Conservation (phyloP, 139 green algal genomes). For the Ettlia oleoabundans region DNA sequence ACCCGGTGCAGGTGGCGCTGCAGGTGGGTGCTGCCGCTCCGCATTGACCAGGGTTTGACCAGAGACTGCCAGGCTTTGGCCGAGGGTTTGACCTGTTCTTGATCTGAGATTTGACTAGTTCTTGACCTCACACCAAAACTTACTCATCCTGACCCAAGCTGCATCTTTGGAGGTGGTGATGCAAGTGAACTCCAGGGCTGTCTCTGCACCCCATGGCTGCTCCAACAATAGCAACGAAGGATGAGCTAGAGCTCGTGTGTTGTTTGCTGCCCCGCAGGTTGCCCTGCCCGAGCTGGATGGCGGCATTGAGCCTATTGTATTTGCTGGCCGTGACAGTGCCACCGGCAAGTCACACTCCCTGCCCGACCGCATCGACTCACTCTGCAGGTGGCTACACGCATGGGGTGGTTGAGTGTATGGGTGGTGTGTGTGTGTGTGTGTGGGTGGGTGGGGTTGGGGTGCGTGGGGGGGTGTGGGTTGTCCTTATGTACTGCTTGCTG, state of each 20-base stretch:
- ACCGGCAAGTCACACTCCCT: conserved; percentile 98
- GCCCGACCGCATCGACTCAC: conserved; percentile 90
- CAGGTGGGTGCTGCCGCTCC: conserved; percentile 82
- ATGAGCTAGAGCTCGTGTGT: not conserved
- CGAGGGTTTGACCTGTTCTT: too few species aligned
- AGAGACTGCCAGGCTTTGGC: too few species aligned
- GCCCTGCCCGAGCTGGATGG: conserved; percentile 98
- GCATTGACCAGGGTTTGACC: not conserved
- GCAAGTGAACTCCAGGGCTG: too few species aligned
- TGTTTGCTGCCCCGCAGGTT: conserved; percentile 78
- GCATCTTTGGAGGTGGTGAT: too few species aligned
- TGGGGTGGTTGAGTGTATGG: not conserved
- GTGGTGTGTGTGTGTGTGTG: not conserved
- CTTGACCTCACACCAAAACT: too few species aligned
- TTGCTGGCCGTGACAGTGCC: conserved; percentile 94
- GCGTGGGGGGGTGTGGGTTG: too few species aligned
- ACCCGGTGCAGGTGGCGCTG: conserved; percentile 97
- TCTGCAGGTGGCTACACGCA: conserved; percentile 57
- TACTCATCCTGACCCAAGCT: too few species aligned
- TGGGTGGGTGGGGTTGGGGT: too few species aligned
- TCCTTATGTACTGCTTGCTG: too few species aligned
- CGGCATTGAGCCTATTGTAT: conserved; percentile 98
- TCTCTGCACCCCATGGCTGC: too few species aligned
- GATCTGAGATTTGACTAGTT: too few species aligned
- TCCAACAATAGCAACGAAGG: not conserved